Evolutionary conservation across 140 eudicot species (phyloP), one percentile per base, ranked within the genome.

Genomic region (Flaveria floridana): DNA sequence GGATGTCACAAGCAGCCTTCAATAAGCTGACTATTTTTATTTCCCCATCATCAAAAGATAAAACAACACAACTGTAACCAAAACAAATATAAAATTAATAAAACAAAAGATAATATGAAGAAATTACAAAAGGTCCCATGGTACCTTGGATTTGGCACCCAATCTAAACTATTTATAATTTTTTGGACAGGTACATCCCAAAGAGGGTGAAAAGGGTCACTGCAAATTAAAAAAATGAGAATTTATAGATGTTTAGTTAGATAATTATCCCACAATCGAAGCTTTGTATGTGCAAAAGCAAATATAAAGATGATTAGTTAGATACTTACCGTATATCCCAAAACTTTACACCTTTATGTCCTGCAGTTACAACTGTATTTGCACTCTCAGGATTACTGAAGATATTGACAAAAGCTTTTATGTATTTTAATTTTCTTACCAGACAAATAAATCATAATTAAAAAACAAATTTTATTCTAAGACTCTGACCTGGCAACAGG

Each of bases 111-210:
- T 34, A 51, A 72, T 4, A 39, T 65, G 12, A 55, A 55, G 14
- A 42, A 68, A 56, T 39, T 55, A 23, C 41, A 46, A 37, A 65
- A 63, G 46, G 51, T 34, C 19, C 68, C 50, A 67, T 48, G 48
- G 41, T 84, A 94, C 99, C 91, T 88, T 72, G 96, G 99, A 84
- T 94, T 86, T 15, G 89, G 86, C 16, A 84, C 59, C 99, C 99
- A 94, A 75, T 94, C 99, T 82, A 94, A 67, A 84, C 94, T 80
- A 75, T 78, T 82, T 59, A 85, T 71, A 57, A 76, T 75, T 75
- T 76, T 82, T 62, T 81, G 87, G 41, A 51, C 25, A 26, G 94
- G 75, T 51, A 84, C 72, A 63, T 87, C 92, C 97, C 97, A 88
- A 66, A 94, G 68, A 42, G 97, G 96, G 52, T 75, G 90, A 72